phyloP scores from a whole-genome alignment of 176 grass and related monocot genomes.

The Carex parvula region DNA sequence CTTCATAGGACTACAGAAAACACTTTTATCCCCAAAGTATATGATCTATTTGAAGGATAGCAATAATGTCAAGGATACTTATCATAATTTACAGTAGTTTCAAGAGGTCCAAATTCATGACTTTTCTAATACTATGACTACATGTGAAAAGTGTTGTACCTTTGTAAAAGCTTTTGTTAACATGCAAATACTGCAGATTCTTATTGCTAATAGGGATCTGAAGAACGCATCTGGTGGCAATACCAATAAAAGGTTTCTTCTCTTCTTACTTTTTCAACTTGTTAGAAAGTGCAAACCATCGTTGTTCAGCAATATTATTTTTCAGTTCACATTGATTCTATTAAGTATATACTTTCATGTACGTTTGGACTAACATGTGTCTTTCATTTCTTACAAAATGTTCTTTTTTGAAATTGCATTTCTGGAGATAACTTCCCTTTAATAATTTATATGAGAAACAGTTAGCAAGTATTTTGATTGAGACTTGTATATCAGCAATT shows the following conservation, averaged over 20 bases:
- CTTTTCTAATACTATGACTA: neutral
- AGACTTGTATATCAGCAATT: neutral
- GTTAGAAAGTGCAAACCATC: neutral
- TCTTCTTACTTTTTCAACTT: neutral
- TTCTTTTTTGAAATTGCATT: neutral
- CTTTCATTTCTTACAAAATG: neutral
- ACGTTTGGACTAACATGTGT: neutral
- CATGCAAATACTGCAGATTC: constrained; percentile 44
- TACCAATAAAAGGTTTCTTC: constrained; percentile 42
- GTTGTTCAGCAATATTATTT: neutral
- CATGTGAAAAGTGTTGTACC: neutral
- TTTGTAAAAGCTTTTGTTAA: neutral
- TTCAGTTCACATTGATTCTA: neutral
- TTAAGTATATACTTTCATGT: neutral
- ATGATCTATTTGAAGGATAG: constrained; percentile 11
- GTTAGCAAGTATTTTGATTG: neutral
- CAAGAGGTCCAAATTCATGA: neutral
- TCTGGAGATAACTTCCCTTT: neutral
- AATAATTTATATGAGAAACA: neutral
- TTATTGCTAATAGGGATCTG: constrained; percentile 64
- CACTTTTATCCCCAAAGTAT: neutral
- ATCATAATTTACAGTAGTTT: neutral
- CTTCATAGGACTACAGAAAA: neutral
- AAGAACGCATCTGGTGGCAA: constrained; percentile 22
- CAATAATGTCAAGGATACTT: neutral